Conservation (phyloP, 1,284 basidiomycete genomes). For the Entoloma clypeatum region DNA sequence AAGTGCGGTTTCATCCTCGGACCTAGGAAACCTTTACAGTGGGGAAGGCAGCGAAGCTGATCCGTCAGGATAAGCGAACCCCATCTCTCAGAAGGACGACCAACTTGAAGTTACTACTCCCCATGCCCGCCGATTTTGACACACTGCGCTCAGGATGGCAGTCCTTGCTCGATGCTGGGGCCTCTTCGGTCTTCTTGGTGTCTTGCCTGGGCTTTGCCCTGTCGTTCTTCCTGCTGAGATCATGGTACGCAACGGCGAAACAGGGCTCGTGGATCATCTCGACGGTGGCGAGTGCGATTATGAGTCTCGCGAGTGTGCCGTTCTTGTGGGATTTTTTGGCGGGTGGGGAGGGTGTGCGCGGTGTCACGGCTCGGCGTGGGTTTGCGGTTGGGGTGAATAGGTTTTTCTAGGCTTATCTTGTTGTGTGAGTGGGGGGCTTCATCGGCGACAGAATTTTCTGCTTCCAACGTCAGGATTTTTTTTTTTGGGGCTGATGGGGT, state of each 20-base stretch:
- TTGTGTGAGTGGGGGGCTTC: conserved; percentile 39
- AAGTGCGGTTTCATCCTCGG: too few species aligned
- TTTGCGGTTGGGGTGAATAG: conserved; percentile 28
- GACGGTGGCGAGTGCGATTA: conserved; percentile 37
- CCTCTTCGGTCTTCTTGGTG: conserved; percentile 21
- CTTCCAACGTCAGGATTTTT: conserved; percentile 5
- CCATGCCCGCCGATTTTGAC: conserved; percentile 5
- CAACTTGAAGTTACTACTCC: not conserved
- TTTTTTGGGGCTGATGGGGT: conserved; percentile 1
- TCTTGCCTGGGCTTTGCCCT: conserved; percentile 21
- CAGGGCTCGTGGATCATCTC: conserved; percentile 55
- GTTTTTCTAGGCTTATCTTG: conserved; percentile 48
- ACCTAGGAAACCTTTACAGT: too few species aligned
- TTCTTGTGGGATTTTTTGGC: conserved; percentile 39
- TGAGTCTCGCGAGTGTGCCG: conserved; percentile 47
- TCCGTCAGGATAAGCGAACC: too few species aligned
- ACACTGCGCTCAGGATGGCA: not conserved
- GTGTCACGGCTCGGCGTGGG: conserved; percentile 21
- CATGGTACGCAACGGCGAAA: conserved; percentile 35
- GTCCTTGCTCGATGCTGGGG: not conserved
- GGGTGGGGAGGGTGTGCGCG: conserved; percentile 30
- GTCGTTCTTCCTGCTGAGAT: conserved; percentile 34
- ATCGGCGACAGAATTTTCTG: too few species aligned
- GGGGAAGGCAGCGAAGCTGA: too few species aligned
- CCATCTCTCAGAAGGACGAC: too few species aligned